Percentiles rank a stretch among this genome's conserved stretches.
Conservation (phyloP, 495 filamentous ascomycete genomes). For the Daldinia vernicosa region DNA sequence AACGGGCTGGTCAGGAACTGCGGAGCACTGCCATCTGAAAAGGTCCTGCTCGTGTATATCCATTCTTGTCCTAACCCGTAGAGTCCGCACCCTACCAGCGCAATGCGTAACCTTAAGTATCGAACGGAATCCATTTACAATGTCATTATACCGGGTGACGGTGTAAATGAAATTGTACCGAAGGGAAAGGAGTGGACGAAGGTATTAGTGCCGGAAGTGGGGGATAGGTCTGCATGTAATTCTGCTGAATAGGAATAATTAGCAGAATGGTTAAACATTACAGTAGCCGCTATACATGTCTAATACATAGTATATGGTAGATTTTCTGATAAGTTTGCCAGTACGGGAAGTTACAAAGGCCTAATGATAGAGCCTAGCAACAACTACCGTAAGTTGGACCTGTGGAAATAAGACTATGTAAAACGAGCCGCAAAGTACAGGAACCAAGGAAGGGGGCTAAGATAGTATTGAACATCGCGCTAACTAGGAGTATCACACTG, state of each 20-base stretch:
- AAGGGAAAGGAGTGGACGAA: neutral
- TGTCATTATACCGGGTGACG: neutral
- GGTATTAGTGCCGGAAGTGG: neutral
- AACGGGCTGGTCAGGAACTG: neutral
- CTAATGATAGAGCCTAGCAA: neutral
- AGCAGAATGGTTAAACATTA: neutral
- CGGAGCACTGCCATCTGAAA: neutral
- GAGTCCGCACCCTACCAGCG: neutral
- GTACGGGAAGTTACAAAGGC: neutral
- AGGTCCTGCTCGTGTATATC: neutral
- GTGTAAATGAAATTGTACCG: neutral
- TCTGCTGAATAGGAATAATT: neutral
- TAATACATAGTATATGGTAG: neutral
- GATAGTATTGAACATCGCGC: neutral
- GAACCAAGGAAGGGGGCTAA: neutral
- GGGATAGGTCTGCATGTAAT: neutral
- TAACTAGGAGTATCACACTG: neutral
- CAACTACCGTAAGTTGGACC: neutral
- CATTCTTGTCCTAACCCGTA: slow-evolving; percentile 8
- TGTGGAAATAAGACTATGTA: neutral
- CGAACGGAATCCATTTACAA: neutral
- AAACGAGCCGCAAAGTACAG: neutral
- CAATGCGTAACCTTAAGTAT: neutral
- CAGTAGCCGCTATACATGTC: neutral
- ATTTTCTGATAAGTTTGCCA: neutral